Percentiles rank a stretch among this genome's conserved stretches.
phyloP scores from a whole-genome alignment of 768 basidiomycete species.

The Filobasidium floriforme region DNA sequence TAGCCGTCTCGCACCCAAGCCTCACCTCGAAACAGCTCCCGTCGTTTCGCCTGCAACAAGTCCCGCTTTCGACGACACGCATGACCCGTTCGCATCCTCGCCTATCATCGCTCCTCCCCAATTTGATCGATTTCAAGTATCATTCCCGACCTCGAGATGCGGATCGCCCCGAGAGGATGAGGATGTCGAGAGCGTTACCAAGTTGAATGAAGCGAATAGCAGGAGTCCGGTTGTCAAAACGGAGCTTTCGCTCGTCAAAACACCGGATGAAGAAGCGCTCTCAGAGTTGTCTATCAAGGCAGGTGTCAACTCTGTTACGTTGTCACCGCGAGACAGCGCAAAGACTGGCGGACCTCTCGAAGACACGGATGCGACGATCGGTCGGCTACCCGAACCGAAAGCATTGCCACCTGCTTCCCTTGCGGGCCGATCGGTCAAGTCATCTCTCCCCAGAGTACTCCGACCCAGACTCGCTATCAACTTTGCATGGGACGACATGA shows the following conservation, averaged over 20 bases:
- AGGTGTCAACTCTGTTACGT: too few species aligned
- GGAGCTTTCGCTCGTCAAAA: too few species aligned
- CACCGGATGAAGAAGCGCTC: too few species aligned
- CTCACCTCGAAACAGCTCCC: too few species aligned
- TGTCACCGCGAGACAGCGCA: too few species aligned
- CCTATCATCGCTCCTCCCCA: not conserved
- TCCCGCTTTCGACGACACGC: not conserved
- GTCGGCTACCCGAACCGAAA: too few species aligned
- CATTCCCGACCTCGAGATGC: not conserved
- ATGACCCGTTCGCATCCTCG: not conserved
- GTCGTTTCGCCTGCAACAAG: not conserved
- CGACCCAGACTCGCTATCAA: not conserved
- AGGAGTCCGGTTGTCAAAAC: too few species aligned
- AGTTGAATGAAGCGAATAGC: too few species aligned
- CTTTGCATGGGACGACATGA: conserved; percentile 6
- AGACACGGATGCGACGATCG: too few species aligned
- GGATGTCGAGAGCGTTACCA: not conserved
- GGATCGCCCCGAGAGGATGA: not conserved
- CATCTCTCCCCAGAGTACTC: not conserved
- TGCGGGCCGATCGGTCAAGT: not conserved
- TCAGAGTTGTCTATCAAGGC: too few species aligned
- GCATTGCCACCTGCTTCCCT: too few species aligned
- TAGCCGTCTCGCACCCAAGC: not conserved
- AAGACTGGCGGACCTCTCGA: too few species aligned
- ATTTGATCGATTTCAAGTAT: not conserved